Base-by-base conservation (phyloP, 495 filamentous ascomycete species). In the Neurospora tetraspora region DNA sequence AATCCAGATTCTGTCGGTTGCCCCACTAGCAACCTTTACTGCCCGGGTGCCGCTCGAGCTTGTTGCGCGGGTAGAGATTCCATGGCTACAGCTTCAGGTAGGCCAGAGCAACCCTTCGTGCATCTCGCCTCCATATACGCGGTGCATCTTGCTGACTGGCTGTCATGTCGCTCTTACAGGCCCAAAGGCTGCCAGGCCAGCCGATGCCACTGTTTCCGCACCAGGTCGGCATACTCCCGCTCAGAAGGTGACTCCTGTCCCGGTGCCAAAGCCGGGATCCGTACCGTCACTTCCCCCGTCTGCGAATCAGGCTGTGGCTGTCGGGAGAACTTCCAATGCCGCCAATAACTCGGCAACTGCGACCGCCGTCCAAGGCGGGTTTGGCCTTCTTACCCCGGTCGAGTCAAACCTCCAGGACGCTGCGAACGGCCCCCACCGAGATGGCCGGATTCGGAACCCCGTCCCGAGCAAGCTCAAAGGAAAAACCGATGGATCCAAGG, bases 381-480 rank as follows among this genome's bases (percentile, higher is more conserved):
- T 76, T 39, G 72, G 73, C 14, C 39, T 75, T 18, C 42, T 78
- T 12, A 34, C 71, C 27, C 61, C 79, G 12, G 70, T 73, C 65
- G 77, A 75, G 11, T 20, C 75, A 9, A 73, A 53, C 45, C 68
- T 76, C 12, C 74, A 75, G 39, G 81, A 81, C 40, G 74, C 72
- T 18, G 69, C 76, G 18, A 71, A 68, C 36, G 77, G 74, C 18
- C 72, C 74, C 10, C 75, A 77, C n/a, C 78, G 73, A 40, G 87
- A 88, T 76, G 86, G 87, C 53, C 82, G 87, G 10, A 85, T 88
- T n/a, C 79, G 85, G 47, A 87, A 88, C 72, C 86, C 86, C 7
- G 85, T 88, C 1, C 86, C 87, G 2, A 87, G 86, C 76, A 87
- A 88, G 72, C 76, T 88, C 45, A 88, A 88, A 74, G 86, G 86